Evolutionary conservation across 176 grass and related monocot species (phyloP).

Genomic region (Juncus inflexus): DNA sequence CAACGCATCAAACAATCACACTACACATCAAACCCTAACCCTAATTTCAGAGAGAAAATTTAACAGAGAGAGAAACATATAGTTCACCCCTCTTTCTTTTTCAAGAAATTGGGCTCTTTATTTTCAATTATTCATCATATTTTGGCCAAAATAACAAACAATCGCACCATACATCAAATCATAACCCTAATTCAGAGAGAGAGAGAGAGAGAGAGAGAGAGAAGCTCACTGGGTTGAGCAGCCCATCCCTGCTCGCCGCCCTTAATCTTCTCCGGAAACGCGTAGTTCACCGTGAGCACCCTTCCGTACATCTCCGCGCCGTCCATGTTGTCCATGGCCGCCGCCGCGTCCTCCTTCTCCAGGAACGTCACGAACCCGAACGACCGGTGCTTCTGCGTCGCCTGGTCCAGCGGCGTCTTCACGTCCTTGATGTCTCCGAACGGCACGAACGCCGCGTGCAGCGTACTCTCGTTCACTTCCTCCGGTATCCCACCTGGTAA

Average conservation of each 20-base stretch:
- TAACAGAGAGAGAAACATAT: no score
- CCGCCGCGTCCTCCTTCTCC: constrained; percentile 91
- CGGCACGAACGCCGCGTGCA: constrained; percentile 93
- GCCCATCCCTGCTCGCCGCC: constrained; percentile 98
- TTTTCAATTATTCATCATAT: no score
- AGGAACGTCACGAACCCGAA: constrained; percentile 98
- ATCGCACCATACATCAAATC: background rate
- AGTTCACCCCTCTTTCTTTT: no score
- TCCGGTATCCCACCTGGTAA: constrained; percentile 83
- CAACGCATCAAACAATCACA: no score
- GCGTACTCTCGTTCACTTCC: constrained; percentile 91
- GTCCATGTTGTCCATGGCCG: constrained; percentile 99
- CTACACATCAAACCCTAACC: no score
- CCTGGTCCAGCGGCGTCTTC: constrained; percentile 93
- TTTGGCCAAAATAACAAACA: no score
- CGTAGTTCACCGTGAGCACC: constrained; percentile 93
- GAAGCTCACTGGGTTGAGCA: constrained; percentile 68
- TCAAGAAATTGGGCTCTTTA: no score
- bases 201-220: background rate
- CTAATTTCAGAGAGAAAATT: no score
- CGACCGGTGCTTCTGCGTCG: constrained; percentile 94
- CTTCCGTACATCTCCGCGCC: constrained; percentile 86
- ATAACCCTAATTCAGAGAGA: background rate
- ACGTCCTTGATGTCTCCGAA: constrained; percentile 99
- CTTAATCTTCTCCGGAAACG: constrained; percentile 96